Evolutionary conservation across 2,329 filamentous ascomycete species (phyloP).

Genomic region (Colletotrichum falcatum): DNA sequence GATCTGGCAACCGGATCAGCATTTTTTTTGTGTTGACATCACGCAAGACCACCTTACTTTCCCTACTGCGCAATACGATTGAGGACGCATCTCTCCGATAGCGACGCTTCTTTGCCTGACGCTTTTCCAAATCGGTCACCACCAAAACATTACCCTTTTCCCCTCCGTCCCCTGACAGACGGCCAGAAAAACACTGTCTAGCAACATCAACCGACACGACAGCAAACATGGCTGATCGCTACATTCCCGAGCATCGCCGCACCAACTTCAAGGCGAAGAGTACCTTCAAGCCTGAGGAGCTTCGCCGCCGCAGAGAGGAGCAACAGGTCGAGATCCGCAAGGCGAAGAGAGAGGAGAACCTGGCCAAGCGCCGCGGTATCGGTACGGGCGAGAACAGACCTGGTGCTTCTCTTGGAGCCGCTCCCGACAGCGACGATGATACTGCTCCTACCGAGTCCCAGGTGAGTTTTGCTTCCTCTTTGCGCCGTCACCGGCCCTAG

Average conservation of each 20-base stretch:
- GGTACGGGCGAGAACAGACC: constrained; percentile 82
- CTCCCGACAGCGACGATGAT: constrained; percentile 97
- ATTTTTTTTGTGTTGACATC: constrained; percentile 9
- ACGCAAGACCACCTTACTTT: constrained; percentile 20
- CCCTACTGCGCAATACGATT: constrained; percentile 18
- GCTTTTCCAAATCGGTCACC: constrained; percentile 13
- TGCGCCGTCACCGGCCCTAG: constrained; percentile 26
- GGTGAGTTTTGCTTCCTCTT: constrained; percentile 68
- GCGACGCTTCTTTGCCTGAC: constrained; percentile 18
- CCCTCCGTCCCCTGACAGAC: constrained; percentile 27
- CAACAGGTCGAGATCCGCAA: constrained; percentile 99
- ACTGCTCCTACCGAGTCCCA: constrained; percentile 94
- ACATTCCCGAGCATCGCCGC: constrained; percentile 99
- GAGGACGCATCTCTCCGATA: constrained; percentile 13
- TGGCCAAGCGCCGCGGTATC: constrained; percentile 97
- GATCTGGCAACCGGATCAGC: constrained; percentile 26
- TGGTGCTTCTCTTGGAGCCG: constrained; percentile 85
- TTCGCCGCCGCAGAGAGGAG: constrained; percentile 97
- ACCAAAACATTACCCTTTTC: constrained; percentile 18
- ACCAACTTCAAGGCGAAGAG: constrained; percentile 99
- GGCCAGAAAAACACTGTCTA: constrained; percentile 25
- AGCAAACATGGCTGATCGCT: constrained; percentile 92
- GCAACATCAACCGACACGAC: constrained; percentile 38
- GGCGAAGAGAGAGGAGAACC: constrained; percentile 98
- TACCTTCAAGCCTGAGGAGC: constrained; percentile 98